phyloP scores from a whole-genome alignment of 139 green algal genomes.

The Chlamydomonas schloesseri region DNA sequence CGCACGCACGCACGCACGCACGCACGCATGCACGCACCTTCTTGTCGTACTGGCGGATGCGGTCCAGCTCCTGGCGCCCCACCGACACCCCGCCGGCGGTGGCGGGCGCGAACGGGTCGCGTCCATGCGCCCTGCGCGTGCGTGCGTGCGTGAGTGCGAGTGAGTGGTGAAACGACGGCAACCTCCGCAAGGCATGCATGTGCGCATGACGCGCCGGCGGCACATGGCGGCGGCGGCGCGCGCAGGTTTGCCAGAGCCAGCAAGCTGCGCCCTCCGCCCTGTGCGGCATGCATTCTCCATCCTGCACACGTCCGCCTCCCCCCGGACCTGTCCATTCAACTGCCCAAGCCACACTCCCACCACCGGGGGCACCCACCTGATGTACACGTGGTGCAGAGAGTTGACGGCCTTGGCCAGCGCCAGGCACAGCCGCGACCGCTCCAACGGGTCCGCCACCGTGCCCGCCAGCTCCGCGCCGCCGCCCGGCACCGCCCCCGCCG shows the following conservation, averaged over 20 bases:
- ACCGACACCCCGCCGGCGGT: neutral
- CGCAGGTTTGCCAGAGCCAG: no score
- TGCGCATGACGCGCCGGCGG: no score
- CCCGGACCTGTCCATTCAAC: no score
- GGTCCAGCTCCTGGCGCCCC: slow-evolving; percentile 48
- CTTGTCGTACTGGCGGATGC: slow-evolving; percentile 63
- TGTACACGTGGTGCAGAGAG: slow-evolving; percentile 22
- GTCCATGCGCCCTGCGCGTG: slow-evolving; percentile 6
- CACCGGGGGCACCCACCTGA: neutral
- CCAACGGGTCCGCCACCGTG: slow-evolving; percentile 7
- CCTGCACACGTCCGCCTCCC: no score
- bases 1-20: no score
- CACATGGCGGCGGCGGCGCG: no score
- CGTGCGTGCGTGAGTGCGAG: no score
- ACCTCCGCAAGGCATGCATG: no score
- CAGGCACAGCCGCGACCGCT: slow-evolving; percentile 10
- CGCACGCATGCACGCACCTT: slow-evolving; percentile 50
- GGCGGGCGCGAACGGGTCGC: slow-evolving; percentile 17
- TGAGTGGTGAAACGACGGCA: no score
- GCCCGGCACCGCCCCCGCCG: neutral
- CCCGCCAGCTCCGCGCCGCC: slow-evolving; percentile 11
- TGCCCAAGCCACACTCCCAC: no score
- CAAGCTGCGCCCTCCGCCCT: no score
- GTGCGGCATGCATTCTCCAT: no score
- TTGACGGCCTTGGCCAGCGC: slow-evolving; percentile 18